Evolutionary conservation across 108 stramenopile genomes (phyloP).

Genomic region (Aurantiochytrium sp.): DNA sequence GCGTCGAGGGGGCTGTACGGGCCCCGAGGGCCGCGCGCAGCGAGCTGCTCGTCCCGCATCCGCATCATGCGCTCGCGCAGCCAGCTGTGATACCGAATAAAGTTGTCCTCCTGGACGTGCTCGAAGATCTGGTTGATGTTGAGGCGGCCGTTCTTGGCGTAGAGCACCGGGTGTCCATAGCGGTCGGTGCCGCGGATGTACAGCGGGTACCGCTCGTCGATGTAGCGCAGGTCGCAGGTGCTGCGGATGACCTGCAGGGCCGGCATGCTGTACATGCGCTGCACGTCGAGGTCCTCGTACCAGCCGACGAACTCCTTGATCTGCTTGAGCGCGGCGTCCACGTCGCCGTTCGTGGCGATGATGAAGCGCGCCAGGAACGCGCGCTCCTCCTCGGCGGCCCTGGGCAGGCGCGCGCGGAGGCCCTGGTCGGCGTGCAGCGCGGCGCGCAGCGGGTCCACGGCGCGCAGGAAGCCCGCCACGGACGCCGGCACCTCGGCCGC

Average conservation of each 20-base stretch:
- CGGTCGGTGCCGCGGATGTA: background rate
- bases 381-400: background rate
- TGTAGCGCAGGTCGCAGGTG: background rate
- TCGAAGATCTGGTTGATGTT: background rate
- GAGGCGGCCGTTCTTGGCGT: background rate
- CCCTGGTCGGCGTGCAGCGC: background rate
- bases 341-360: slow-evolving; percentile 5
- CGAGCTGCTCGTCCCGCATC: slow-evolving; percentile 8
- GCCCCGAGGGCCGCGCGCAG: too few relatives aligned
- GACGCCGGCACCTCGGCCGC: background rate
- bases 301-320: background rate
- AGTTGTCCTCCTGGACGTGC: background rate
- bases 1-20: background rate
- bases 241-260: background rate
- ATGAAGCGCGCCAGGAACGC: background rate
- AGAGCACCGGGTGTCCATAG: slow-evolving; percentile 16
- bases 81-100: slow-evolving; percentile 6
- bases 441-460: background rate
- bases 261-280: background rate
- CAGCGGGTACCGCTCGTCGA: background rate
- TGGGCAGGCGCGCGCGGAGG: background rate
- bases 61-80: slow-evolving; percentile 30
- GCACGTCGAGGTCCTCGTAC: background rate
- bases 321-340: background rate
- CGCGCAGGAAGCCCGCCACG: background rate